phyloP scores from a whole-genome alignment of 495 filamentous ascomycete genomes.

The Cryomyces antarcticus region DNA sequence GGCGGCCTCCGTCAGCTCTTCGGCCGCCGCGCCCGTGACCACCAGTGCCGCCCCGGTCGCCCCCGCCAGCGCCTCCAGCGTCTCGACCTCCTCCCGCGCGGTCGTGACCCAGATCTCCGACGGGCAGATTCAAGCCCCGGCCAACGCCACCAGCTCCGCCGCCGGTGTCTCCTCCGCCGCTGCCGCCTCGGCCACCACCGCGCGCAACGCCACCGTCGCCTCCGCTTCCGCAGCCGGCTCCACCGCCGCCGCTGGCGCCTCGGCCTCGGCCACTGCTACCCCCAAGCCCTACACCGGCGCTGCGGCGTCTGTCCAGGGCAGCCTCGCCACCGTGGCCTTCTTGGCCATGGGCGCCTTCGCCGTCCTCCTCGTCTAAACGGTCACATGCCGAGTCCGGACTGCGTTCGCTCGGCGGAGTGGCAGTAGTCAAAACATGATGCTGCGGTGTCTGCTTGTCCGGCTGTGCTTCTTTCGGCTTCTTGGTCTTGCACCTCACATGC shows the following conservation, averaged over 20 bases:
- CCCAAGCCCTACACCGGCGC: conserved; percentile 1
- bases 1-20: not conserved
- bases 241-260: not conserved
- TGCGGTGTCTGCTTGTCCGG: no score
- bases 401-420: not conserved
- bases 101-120: not conserved
- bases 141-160: not conserved
- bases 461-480: no score
- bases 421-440: no score
- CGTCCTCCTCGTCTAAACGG: not conserved
- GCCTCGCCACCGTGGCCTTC: conserved; percentile 3
- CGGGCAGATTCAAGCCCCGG: not conserved
- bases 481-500: no score
- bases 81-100: not conserved
- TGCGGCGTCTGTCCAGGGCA: not conserved
- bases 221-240: not conserved
- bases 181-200: not conserved
- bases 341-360: conserved; percentile 5
- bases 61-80: not conserved
- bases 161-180: not conserved
- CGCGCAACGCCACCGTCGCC: no score
- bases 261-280: not conserved
- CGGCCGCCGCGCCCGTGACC: not conserved
- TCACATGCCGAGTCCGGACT: not conserved
- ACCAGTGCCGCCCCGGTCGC: not conserved